phyloP scores from a whole-genome alignment of 225 moss, liverwort and hornwort genomes.

The Marchantia polymorpha region DNA sequence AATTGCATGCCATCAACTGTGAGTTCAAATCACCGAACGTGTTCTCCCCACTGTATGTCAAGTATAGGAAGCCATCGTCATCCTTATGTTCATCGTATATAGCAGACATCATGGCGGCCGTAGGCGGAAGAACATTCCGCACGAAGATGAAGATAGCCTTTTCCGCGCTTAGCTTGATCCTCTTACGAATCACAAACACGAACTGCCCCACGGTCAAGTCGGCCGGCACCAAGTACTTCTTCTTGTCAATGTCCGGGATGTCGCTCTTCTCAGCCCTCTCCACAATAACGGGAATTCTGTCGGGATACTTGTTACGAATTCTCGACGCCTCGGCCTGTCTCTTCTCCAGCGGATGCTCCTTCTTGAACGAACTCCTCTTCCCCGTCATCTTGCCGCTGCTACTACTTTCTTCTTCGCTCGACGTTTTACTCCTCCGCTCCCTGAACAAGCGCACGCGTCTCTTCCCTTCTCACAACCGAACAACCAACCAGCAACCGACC shows the following conservation, averaged over 20 bases:
- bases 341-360: slow-evolving; percentile 75
- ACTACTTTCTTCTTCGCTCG: background rate
- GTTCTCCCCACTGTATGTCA: slow-evolving; percentile 80
- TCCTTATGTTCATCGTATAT: slow-evolving; percentile 89
- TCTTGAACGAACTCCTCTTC: slow-evolving; percentile 68
- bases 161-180: slow-evolving; percentile 69
- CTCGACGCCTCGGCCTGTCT: slow-evolving; percentile 69
- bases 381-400: slow-evolving; percentile 34
- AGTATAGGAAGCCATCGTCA: slow-evolving; percentile 78
- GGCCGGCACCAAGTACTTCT: slow-evolving; percentile 83
- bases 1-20: slow-evolving; percentile 34
- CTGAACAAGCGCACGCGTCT: slow-evolving; percentile 20
- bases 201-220: slow-evolving; percentile 91
- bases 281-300: slow-evolving; percentile 78
- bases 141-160: slow-evolving; percentile 83
- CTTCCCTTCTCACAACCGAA: slow-evolving; percentile 34
- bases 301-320: slow-evolving; percentile 67
- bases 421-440: background rate
- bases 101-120: slow-evolving; percentile 80
- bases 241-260: slow-evolving; percentile 83
- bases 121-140: slow-evolving; percentile 77
- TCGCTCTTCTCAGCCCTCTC: slow-evolving; percentile 80
- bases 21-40: slow-evolving; percentile 56
- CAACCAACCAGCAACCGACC: slow-evolving; percentile 20
- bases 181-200: slow-evolving; percentile 81